These are phyloP conservation scores for Danielozyma ontarioensis DNA, from an alignment of 805 yeast species.

Conservation along the genomic window DNA sequence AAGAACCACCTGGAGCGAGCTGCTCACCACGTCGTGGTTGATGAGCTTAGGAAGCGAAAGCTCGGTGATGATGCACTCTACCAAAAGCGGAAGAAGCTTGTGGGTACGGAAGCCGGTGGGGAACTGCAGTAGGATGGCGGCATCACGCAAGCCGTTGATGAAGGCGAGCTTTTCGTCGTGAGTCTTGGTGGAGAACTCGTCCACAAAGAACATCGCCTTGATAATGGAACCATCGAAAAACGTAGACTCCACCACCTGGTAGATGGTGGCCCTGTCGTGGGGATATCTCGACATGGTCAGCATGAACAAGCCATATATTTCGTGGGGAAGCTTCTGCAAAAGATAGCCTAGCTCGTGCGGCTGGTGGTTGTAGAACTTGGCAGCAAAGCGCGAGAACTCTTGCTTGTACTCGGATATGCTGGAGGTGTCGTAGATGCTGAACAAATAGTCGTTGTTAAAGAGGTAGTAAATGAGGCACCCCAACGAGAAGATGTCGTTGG, in stretches of 20 bases:
- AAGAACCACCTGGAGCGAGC: slow-evolving; percentile 51
- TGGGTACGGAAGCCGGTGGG: slow-evolving; percentile 48
- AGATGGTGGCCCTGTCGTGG: slow-evolving; percentile 52
- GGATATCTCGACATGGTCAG: slow-evolving; percentile 54
- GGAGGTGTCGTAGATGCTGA: slow-evolving; percentile 40
- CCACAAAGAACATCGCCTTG: slow-evolving; percentile 74
- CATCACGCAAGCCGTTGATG: slow-evolving; percentile 54
- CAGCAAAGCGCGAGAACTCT: slow-evolving; percentile 44
- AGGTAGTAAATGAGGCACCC: slow-evolving; percentile 73
- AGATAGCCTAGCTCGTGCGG: slow-evolving; percentile 37
- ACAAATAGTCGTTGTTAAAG: slow-evolving; percentile 49
- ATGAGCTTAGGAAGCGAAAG: slow-evolving; percentile 15
- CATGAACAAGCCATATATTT: slow-evolving; percentile 46
- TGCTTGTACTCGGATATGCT: slow-evolving; percentile 58
- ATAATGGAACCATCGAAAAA: slow-evolving; percentile 81
- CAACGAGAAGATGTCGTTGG: slow-evolving; percentile 79
- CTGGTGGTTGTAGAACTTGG: slow-evolving; percentile 36
- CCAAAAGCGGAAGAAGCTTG: slow-evolving; percentile 69
- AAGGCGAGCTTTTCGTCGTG: slow-evolving; percentile 63
- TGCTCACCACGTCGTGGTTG: slow-evolving; percentile 32
- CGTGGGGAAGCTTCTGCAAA: slow-evolving; percentile 53
- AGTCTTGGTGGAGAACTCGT: slow-evolving; percentile 74
- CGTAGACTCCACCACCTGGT: slow-evolving; percentile 63
- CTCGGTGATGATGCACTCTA: slow-evolving; percentile 45
- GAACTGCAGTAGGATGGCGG: slow-evolving; percentile 22